Evolutionary conservation across 306 rosid species (phyloP), one percentile per base, ranked within the genome.

Genomic region (Trichosanthes cucumerina): DNA sequence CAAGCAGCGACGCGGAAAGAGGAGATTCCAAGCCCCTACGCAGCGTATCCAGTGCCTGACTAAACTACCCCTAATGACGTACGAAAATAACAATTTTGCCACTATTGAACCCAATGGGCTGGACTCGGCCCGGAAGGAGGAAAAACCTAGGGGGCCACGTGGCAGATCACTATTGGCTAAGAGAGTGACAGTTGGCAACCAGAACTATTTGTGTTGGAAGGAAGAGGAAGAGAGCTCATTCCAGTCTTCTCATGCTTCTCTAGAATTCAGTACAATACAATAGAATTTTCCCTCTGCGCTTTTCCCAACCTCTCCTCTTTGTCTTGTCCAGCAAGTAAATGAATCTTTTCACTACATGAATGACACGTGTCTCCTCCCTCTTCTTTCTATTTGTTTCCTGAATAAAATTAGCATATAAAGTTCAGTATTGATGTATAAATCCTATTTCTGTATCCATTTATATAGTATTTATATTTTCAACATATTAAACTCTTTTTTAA

Each of bases 1-100:
- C 47, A 36, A 57, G 52, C 79, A 75, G 49, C 33, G 68, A 76
- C 52, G 68, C 79, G 79, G 53, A 76, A 57, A 76, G 69, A 36
- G 69, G 62, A 74, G 78, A 74, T 50, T 50, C 78, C 77, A 72
- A 71, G 76, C 23, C 39, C 23, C 56, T 46, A 71, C 76, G 76
- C 76, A 71, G 76, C 58, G 76, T 44, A 46, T 71, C 76, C 44
- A 26, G 15, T 18, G 60, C 28, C 39, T 3, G 24, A 14, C 77
- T 1, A 74, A 50, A 74, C 0, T 50, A 74, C 63, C 78, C 76
- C 31, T 0, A 31, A 9, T n/a, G 46, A 50, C 28, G 8, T 49
- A 7, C 4, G 4, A 0, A 2, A 50, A 50, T 74, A 16, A 46
- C 78, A 9, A 19, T 38, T 8, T 49, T 50, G 31, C 78, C 78